These are phyloP conservation scores for Monosporascus sp. DNA, from an alignment of 2,329 filamentous ascomycete genomes.

Conservation along the genomic window DNA sequence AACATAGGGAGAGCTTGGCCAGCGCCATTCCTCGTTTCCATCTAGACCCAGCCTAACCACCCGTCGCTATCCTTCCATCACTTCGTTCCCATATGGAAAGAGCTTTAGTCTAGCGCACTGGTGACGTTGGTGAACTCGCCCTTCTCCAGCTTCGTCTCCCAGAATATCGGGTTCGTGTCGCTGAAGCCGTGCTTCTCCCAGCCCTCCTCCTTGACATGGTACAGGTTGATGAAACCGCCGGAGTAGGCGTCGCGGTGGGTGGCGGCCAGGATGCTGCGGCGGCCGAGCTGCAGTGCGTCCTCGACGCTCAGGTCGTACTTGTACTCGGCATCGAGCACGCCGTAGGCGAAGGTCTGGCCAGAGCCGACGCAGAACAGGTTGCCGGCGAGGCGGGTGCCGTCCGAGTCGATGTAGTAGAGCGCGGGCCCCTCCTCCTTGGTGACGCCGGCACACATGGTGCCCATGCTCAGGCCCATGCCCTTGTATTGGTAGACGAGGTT, in stretches of 20 bases:
- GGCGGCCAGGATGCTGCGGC: slow-evolving; percentile 88
- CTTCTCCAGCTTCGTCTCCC: slow-evolving; percentile 98
- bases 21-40: not conserved
- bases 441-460: slow-evolving; percentile 98
- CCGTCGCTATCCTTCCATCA: not conserved
- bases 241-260: slow-evolving; percentile 98
- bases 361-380: slow-evolving; percentile 98
- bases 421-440: slow-evolving; percentile 93
- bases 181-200: slow-evolving; percentile 99
- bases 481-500: slow-evolving; percentile 99
- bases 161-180: slow-evolving; percentile 99
- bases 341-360: slow-evolving; percentile 97
- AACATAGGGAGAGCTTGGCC: not conserved
- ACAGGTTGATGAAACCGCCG: slow-evolving; percentile 96
- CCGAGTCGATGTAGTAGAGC: slow-evolving; percentile 97
- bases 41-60: no score
- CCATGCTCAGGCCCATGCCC: slow-evolving; percentile 97
- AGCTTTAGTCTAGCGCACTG: slow-evolving; percentile 54
- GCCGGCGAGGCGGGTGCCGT: slow-evolving; percentile 85
- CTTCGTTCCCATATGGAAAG: not conserved
- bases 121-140: slow-evolving; percentile 97
- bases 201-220: slow-evolving; percentile 97
- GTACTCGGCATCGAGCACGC: slow-evolving; percentile 95
- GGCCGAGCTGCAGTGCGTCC: slow-evolving; percentile 85
- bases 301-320: slow-evolving; percentile 79